These are phyloP conservation scores for Yueomyces sinensis DNA, from an alignment of 805 yeast genomes.

Conservation along the genomic window DNA sequence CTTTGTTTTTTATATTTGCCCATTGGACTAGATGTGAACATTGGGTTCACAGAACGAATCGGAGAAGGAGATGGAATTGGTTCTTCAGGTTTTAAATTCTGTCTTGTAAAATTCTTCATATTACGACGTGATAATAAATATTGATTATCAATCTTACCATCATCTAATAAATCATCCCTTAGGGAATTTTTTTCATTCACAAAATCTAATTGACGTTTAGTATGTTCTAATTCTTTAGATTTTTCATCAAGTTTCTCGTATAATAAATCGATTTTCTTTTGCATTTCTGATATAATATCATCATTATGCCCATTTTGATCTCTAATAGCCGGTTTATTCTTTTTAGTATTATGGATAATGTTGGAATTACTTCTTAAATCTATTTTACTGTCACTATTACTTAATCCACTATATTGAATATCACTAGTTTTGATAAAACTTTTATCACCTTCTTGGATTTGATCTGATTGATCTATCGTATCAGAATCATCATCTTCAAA, in stretches of 20 bases:
- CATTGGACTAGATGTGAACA: conserved; percentile 17
- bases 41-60: conserved; percentile 9
- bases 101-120: conserved; percentile 17
- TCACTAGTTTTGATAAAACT: too few species aligned
- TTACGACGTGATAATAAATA: conserved; percentile 19
- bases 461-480: too few species aligned
- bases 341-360: too few species aligned
- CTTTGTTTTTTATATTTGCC: conserved; percentile 3
- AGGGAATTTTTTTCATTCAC: conserved; percentile 18
- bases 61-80: conserved; percentile 17
- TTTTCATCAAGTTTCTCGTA: conserved; percentile 1
- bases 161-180: conserved; percentile 18
- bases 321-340: too few species aligned
- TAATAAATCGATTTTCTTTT: too few species aligned
- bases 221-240: conserved; percentile 3
- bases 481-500: too few species aligned
- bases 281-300: too few species aligned
- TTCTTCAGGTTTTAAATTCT: conserved; percentile 17
- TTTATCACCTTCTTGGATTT: too few species aligned
- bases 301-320: too few species aligned
- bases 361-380: too few species aligned
- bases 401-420: too few species aligned
- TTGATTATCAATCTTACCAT: conserved; percentile 19
- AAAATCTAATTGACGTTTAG: conserved; percentile 13
- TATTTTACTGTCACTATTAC: too few species aligned